A percentile compares a stretch with the other conserved stretches of the same genome.
Evolutionary conservation across 352 stramenopile genomes (phyloP).

Genomic region (Pythium guiyangense): DNA sequence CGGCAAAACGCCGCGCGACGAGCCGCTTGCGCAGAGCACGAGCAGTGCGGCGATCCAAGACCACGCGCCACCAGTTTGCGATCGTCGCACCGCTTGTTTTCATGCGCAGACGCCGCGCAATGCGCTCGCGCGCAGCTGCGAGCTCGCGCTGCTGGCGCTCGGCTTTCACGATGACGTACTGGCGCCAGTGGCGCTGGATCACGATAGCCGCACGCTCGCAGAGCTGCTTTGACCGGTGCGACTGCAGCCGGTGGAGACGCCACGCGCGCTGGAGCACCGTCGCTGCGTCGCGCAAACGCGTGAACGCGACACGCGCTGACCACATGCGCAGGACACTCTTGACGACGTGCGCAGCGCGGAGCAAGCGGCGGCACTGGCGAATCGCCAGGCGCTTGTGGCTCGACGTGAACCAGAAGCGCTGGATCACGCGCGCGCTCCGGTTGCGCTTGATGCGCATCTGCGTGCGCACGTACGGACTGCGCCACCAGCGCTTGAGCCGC

Average conservation of each 20-base stretch:
- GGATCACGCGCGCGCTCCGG: slow-evolving; percentile 44
- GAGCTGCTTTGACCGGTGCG: slow-evolving; percentile 13
- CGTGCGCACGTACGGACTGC: slow-evolving; percentile 44
- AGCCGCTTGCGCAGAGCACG: slow-evolving; percentile 30
- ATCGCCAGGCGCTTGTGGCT: slow-evolving; percentile 65
- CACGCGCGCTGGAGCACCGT: slow-evolving; percentile 32
- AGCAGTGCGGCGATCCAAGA: slow-evolving; percentile 29
- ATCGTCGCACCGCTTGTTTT: slow-evolving; percentile 32
- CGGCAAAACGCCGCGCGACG: neutral
- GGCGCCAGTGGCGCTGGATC: slow-evolving; percentile 38
- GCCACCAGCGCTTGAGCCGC: slow-evolving; percentile 85
- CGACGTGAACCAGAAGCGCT: slow-evolving; percentile 82
- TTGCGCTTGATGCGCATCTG: slow-evolving; percentile 59
- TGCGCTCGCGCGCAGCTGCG: slow-evolving; percentile 16
- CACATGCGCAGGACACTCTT: slow-evolving; percentile 32
- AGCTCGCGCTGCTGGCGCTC: slow-evolving; percentile 11
- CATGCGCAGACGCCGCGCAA: slow-evolving; percentile 19
- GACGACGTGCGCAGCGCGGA: slow-evolving; percentile 55
- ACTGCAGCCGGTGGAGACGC: slow-evolving; percentile 16
- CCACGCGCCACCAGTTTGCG: slow-evolving; percentile 31
- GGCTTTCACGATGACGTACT: slow-evolving; percentile 17
- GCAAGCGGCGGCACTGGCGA: slow-evolving; percentile 56
- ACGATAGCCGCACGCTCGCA: slow-evolving; percentile 3
- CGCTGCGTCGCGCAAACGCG: slow-evolving; percentile 25
- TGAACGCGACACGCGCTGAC: slow-evolving; percentile 18